A percentile compares a stretch with the other conserved stretches of the same genome.
Evolutionary conservation across 169 alveolate genomes (phyloP).

Genomic region (Cryptosporidium sp.): DNA sequence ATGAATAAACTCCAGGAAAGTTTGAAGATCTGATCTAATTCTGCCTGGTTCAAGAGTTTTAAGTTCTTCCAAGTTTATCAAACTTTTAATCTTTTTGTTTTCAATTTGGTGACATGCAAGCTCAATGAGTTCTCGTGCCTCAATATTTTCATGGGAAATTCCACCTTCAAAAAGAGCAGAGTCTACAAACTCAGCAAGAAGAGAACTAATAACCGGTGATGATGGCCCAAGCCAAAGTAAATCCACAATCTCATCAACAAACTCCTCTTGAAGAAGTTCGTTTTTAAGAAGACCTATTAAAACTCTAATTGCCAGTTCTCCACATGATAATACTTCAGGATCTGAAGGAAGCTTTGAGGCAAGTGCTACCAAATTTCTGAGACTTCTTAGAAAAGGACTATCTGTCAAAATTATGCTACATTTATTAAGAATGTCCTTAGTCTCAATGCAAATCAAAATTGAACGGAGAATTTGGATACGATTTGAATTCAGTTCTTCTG

Average conservation of each 20-base stretch:
- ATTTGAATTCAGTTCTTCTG: conserved; percentile 27
- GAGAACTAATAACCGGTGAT: conserved; percentile 7
- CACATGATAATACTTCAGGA: neutral
- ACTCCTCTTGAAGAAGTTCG: conserved; percentile 37
- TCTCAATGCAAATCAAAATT: neutral
- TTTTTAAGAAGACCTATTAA: conserved; percentile 3
- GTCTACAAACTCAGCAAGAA: conserved; percentile 50
- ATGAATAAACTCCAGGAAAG: conserved; percentile 58
- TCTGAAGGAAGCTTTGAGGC: conserved; percentile 38
- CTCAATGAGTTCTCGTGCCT: conserved; percentile 53
- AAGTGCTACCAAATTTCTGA: conserved; percentile 18
- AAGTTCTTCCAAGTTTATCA: conserved; percentile 11
- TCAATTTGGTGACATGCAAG: conserved; percentile 16
- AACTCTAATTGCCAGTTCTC: conserved; percentile 27
- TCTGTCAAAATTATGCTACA: neutral
- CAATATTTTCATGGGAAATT: conserved; percentile 61
- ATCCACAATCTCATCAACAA: conserved; percentile 66
- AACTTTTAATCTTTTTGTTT: conserved; percentile 17
- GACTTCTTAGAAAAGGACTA: neutral
- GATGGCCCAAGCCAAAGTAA: conserved; percentile 46
- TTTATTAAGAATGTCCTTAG: neutral
- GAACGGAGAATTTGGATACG: conserved; percentile 10
- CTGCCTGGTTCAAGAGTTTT: conserved; percentile 36
- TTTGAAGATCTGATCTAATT: conserved; percentile 49
- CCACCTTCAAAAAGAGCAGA: conserved; percentile 72